These are phyloP conservation scores for Bipolaris zeicola DNA, from an alignment of 2,329 filamentous ascomycete species.

Conservation along the genomic window DNA sequence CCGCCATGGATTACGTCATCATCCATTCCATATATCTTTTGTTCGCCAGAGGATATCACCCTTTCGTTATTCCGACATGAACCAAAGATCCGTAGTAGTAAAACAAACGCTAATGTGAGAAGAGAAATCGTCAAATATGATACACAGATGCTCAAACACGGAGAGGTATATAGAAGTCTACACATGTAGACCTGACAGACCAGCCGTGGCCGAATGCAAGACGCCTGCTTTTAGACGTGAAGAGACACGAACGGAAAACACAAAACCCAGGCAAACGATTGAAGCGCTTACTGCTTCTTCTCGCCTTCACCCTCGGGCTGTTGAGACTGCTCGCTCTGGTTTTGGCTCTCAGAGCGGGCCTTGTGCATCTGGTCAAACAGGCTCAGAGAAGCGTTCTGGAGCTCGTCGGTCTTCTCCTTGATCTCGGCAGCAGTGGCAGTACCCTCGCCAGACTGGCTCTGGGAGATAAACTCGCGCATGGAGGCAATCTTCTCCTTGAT, in stretches of 20 bases:
- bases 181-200: conserved; percentile 31
- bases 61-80: conserved; percentile 30
- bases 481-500: conserved; percentile 91
- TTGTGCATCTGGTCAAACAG: conserved; percentile 99
- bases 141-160: conserved; percentile 39
- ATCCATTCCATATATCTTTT: conserved; percentile 25
- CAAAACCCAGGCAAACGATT: conserved; percentile 22
- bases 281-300: conserved; percentile 68
- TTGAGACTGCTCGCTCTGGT: conserved; percentile 51
- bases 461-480: conserved; percentile 87
- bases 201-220: conserved; percentile 44
- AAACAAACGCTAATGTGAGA: conserved; percentile 38
- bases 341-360: conserved; percentile 71
- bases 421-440: conserved; percentile 86
- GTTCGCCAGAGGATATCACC: conserved; percentile 29
- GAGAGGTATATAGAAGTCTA: conserved; percentile 42
- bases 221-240: conserved; percentile 46
- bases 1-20: conserved; percentile 24
- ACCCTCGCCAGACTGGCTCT: conserved; percentile 93
- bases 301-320: conserved; percentile 64
- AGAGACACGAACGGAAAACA: conserved; percentile 30
- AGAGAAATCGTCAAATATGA: conserved; percentile 43
- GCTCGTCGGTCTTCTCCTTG: conserved; percentile 98
- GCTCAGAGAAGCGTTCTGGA: conserved; percentile 93
- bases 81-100: conserved; percentile 32